Base-by-base conservation (phyloP, 169 alveolate genomes). In the Plasmodium cynomolgi region DNA sequence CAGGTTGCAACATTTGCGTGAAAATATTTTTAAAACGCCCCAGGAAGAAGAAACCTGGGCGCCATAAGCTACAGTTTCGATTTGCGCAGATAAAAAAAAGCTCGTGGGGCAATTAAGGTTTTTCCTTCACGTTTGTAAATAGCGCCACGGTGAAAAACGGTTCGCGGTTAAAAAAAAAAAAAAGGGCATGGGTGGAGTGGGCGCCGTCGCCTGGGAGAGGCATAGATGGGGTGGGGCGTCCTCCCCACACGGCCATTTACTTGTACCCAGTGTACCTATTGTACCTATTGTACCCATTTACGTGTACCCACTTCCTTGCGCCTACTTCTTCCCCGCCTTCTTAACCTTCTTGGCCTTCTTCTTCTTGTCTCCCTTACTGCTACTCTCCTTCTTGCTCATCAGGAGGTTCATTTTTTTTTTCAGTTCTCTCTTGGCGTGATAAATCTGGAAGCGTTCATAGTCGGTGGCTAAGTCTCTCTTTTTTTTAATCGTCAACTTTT, bases 361-460 rank as follows among this genome's bases (percentile, higher is more conserved):
- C n/a, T 68, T 68, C 34, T 62, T 62, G 77, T 68, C 77, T 26
- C 77, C 77, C 37, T 68, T 68, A 26, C 2, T 68, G 37, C 75
- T 47, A 4, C 73, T 74, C 31, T 41, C 83, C 31, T 77, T 77
- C 68, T 86, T 50, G 31, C 44, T 75, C 71, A 74, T 74, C 9
- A 86, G 13, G 0, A 39, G 0, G 17, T 75, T 86, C 81, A 86
- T 86, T 56, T 86, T 86, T 62, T 86, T 86, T 77, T 86, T 86
- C 81, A 86, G 50, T 75, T 74, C 88, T 56, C 85, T 86, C 72
- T 50, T 86, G 80, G 93, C 93, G 44, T 75, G 81, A 9, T 75
- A 86, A 2, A 86, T 58, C 47, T 97, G 96, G 95, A 97, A 97
- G 88, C 99, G 96, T 47, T 98, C 98, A 81, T 97, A 98, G 96